Conservation (phyloP, 768 basidiomycete genomes). For the Auriculariales sp. region DNA sequence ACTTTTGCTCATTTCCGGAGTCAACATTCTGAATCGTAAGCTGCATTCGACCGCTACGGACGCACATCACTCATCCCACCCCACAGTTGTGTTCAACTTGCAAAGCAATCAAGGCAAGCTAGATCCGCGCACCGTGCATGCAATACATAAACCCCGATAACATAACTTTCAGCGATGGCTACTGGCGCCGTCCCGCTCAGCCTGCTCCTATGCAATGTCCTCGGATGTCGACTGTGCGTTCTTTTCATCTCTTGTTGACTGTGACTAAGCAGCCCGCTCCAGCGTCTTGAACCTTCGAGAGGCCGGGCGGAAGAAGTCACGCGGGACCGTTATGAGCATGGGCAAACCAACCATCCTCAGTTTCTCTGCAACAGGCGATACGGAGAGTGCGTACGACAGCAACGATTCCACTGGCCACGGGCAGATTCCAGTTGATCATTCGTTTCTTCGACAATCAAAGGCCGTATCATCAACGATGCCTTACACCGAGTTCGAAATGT, state of each 20-base stretch:
- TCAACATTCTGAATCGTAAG: neutral
- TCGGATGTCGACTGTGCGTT: neutral
- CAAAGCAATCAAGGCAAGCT: neutral
- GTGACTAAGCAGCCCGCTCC: neutral
- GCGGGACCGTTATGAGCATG: too few species aligned
- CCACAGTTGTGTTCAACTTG: neutral
- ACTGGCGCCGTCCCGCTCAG: neutral
- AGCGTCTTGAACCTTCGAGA: neutral
- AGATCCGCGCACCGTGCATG: neutral
- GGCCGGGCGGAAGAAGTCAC: neutral
- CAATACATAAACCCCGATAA: neutral
- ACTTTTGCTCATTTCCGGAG: neutral
- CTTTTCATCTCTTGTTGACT: neutral
- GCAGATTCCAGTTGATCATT: too few species aligned
- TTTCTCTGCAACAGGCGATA: too few species aligned
- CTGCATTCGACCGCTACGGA: too few species aligned
- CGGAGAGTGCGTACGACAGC: too few species aligned
- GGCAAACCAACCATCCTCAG: too few species aligned
- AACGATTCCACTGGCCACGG: too few species aligned
- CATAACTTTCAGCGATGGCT: neutral
- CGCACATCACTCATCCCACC: too few species aligned
- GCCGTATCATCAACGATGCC: too few species aligned
- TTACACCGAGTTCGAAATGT: too few species aligned
- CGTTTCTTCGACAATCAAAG: too few species aligned
- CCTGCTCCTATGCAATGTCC: neutral